Conservation (phyloP, 768 basidiomycete species). For the Lenzites betulinus region DNA sequence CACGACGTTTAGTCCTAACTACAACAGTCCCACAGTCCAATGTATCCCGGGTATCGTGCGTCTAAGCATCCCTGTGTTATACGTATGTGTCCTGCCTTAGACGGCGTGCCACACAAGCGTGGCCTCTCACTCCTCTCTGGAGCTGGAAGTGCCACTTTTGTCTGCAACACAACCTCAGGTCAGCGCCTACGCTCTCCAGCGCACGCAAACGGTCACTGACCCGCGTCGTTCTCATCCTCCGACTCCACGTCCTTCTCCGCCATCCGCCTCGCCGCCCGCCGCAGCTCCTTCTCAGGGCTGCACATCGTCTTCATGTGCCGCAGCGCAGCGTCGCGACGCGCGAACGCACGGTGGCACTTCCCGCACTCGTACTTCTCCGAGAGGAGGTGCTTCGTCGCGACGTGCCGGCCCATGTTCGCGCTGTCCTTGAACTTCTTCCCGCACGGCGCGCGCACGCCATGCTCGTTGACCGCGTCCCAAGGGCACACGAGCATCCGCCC, state of each 20-base stretch:
- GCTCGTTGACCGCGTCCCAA: conserved; percentile 2
- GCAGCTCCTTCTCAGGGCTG: conserved; percentile 4
- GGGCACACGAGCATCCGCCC: conserved; percentile 13
- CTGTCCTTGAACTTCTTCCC: conserved; percentile 19
- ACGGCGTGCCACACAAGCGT: not conserved
- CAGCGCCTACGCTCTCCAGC: not conserved
- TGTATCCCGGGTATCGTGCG: not conserved
- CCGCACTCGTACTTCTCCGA: conserved; percentile 19
- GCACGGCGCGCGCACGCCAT: conserved; percentile 5
- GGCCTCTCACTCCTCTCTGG: not conserved
- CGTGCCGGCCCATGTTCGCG: conserved; percentile 22
- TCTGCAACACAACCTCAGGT: not conserved
- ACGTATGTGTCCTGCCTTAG: not conserved
- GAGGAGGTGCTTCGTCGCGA: conserved; percentile 15
- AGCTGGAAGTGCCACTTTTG: not conserved
- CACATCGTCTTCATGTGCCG: conserved; percentile 23
- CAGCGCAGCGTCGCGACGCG: conserved; percentile 17
- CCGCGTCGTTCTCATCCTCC: not conserved
- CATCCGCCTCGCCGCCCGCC: not conserved
- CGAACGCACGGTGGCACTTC: conserved; percentile 12
- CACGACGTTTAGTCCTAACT: not conserved
- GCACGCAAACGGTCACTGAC: not conserved
- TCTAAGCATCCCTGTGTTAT: not conserved
- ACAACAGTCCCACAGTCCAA: not conserved
- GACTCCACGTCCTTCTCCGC: not conserved